Evolutionary conservation across 2,329 filamentous ascomycete genomes (phyloP).

Genomic region (Dendryphion nanum): DNA sequence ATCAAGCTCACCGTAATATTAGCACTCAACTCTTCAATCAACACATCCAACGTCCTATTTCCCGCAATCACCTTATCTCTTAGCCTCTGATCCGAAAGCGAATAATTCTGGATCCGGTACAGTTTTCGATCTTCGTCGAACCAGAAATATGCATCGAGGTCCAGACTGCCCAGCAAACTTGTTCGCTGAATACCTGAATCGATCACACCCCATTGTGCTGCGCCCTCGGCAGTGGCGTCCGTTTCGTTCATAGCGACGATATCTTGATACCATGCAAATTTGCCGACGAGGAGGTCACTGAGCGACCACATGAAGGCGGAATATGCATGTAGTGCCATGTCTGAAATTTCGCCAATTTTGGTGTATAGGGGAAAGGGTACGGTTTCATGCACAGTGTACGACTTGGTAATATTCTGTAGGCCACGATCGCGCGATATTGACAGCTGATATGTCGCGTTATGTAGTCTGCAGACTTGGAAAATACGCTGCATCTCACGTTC

Average conservation of each 20-base stretch:
- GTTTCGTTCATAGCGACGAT: conserved; percentile 1
- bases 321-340: conserved; percentile 18
- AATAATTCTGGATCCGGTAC: conserved; percentile 6
- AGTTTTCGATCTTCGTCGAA: conserved; percentile 11
- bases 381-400: conserved; percentile 8
- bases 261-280: conserved; percentile 12
- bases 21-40: no score
- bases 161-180: conserved; percentile 9
- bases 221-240: conserved; percentile 1
- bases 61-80: no score
- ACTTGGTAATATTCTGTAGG: conserved; percentile 10
- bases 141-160: conserved; percentile 13
- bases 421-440: no score
- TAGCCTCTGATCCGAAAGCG: no score
- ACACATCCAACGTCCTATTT: no score
- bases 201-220: conserved; percentile 12
- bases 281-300: conserved; percentile 14
- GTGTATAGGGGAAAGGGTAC: conserved; percentile 7
- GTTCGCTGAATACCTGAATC: conserved; percentile 10
- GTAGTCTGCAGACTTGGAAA: no score
- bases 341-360: conserved; percentile 2
- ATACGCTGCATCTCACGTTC: no score
- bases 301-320: conserved; percentile 17
- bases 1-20: no score
- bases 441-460: no score